Conservation (phyloP, 2,329 filamentous ascomycete genomes). For the Aureobasidium sp. region DNA sequence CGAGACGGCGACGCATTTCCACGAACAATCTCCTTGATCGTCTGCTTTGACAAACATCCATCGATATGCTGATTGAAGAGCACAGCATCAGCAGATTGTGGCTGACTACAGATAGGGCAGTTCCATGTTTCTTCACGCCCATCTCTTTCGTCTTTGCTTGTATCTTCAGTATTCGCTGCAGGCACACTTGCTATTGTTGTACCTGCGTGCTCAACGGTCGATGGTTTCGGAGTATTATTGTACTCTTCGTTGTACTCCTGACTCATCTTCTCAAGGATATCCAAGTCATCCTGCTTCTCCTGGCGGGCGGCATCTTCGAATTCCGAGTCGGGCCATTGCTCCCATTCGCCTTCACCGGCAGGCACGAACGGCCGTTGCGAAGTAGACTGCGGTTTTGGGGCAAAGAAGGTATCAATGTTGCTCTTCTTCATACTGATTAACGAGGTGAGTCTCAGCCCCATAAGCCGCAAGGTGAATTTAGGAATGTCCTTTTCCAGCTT, state of each 20-base stretch:
- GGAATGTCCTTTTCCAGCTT: slow-evolving; percentile 81
- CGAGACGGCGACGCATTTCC: slow-evolving; percentile 37
- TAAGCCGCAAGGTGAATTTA: slow-evolving; percentile 67
- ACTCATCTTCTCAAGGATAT: slow-evolving; percentile 52
- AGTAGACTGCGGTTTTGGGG: slow-evolving; percentile 38
- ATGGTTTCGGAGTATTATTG: slow-evolving; percentile 5
- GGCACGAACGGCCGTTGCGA: slow-evolving; percentile 15
- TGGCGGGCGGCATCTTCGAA: slow-evolving; percentile 54
- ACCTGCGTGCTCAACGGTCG: neutral
- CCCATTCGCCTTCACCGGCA: slow-evolving; percentile 49
- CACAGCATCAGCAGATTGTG: slow-evolving; percentile 65
- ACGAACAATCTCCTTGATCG: slow-evolving; percentile 69
- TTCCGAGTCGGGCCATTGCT: slow-evolving; percentile 59
- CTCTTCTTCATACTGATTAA: slow-evolving; percentile 77
- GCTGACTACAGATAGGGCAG: slow-evolving; percentile 77
- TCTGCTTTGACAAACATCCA: slow-evolving; percentile 73
- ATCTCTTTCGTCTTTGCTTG: slow-evolving; percentile 23
- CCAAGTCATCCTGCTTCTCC: slow-evolving; percentile 51
- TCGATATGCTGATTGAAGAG: slow-evolving; percentile 90
- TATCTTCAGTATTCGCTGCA: slow-evolving; percentile 12
- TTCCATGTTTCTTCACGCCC: slow-evolving; percentile 52
- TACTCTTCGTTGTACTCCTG: slow-evolving; percentile 40
- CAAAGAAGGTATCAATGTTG: slow-evolving; percentile 69
- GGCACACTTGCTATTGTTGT: slow-evolving; percentile 16
- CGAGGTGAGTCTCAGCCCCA: slow-evolving; percentile 83